Evolutionary conservation across 148 eudicot species (phyloP).

Genomic region (Gaultheria prostrata): DNA sequence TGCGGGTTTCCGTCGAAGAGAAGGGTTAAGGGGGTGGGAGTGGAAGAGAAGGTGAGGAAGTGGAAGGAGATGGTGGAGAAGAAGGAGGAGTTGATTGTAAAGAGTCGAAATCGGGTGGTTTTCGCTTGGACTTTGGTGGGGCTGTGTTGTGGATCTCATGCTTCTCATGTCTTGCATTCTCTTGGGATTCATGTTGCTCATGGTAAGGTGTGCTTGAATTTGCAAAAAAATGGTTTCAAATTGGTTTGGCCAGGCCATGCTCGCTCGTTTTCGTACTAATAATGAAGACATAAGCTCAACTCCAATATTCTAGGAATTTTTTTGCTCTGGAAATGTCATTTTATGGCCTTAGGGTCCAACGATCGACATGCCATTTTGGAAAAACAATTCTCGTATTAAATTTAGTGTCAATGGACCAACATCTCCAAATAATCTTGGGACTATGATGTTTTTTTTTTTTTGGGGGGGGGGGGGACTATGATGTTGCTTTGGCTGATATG

Average conservation of each 20-base stretch:
- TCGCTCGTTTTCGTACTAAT: background rate
- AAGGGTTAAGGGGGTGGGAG: slow-evolving; percentile 59
- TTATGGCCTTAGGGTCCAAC: background rate
- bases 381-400: background rate
- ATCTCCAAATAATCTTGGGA: background rate
- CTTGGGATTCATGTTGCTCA: slow-evolving; percentile 84
- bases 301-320: background rate
- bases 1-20: slow-evolving; percentile 72
- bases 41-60: slow-evolving; percentile 73
- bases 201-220: slow-evolving; percentile 38
- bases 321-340: background rate
- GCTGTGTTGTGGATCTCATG: slow-evolving; percentile 83
- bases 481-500: background rate
- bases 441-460: background rate
- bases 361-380: background rate
- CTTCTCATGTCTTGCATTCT: slow-evolving; percentile 75
- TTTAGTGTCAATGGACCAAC: background rate
- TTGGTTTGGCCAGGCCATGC: background rate
- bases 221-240: background rate
- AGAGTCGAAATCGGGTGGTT: slow-evolving; percentile 66
- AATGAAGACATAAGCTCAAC: background rate
- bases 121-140: slow-evolving; percentile 91
- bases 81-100: slow-evolving; percentile 54
- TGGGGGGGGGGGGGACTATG: too few species aligned
- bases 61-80: slow-evolving; percentile 71